Evolutionary conservation across 352 stramenopile genomes (phyloP), one percentile per base, ranked within the genome.

Genomic region (Globisporangium canariense): DNA sequence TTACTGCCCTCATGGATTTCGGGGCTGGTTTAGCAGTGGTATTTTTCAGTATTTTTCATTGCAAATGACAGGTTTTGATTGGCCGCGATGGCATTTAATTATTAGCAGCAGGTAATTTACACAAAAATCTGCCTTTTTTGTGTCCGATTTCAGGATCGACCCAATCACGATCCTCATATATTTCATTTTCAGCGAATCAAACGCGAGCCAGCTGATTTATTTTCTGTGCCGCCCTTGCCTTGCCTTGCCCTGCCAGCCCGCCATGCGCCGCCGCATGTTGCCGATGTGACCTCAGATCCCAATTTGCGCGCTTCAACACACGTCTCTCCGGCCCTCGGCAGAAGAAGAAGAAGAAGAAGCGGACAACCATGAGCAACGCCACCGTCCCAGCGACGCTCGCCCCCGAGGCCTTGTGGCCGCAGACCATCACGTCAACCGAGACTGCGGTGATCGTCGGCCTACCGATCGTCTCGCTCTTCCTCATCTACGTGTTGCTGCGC

Each of bases 401-500:
- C 28, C 50, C 50, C 13, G 30, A 34, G 30, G 28, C 32, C 45
- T 53, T 70, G 58, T 77, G 71, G 71, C 69, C 59, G 40, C n/a
- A 73, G 38, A 64, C 43, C 20, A 77, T 69, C 51, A 72, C 70
- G 30, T 49, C 53, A 20, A 3, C 32, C 20, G 30, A 69, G 45
- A 53, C 47, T 32, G 58, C 43, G 56, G 64, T 77, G 32, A 65
- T 91, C 25, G 67, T 72, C 11, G 65, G 66, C 6, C 53, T 89
- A 56, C 81, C 81, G 1, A 30, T 90, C 25, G 43, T 78, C 36
- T 71, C 79, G 30, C 66, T 90, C 36, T 49, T 85, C 20, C 38
- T 87, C 47, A 83, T 77, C 58, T 83, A 90, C 70, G 65, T 90
- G 32, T 59, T 92, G 55, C 64, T 92, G 52, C 81, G 79, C 22